Base-by-base conservation (phyloP, 805 yeast genomes). In the Cyberlindnera xishuangbannaensis region DNA sequence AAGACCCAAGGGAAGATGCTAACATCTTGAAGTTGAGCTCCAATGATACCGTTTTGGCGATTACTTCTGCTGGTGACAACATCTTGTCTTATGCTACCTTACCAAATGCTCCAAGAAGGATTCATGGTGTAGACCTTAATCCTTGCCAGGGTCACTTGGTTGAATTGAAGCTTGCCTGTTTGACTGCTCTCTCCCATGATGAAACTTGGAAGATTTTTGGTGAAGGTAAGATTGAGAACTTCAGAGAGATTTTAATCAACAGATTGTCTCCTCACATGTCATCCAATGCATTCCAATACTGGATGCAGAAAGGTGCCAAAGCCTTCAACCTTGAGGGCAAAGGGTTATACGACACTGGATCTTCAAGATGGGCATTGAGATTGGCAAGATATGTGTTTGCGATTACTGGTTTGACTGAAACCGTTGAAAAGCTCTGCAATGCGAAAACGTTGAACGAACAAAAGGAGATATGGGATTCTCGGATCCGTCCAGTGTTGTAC, bases 61-160 rank as follows among this genome's bases (percentile, higher is more conserved):
- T 83, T 36, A 83, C 94, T 5, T 82, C 90, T 27, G 95, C 94
- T 5, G 92, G 92, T 44, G 95, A 83, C 59, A 83, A 84, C 53
- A 65, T 83, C 41, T 65, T 83, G 44, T 69, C 83, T 12, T 83
- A 83, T 54, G 88, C 92, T 5, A 50, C 78, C 7, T 64, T 83
- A 44, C 47, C 83, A 5, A 70, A 72, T 41, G 77, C 90, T 7
- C 95, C 95, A 26, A 72, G 71, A 44, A 64, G 80, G 50, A 80
- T 83, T 40, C 95, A 83, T 52, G 88, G 90, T 33, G 94, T 83
- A 35, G 95, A 83, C 54, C 67, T 83, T 53, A 83, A 83, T 53
- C 95, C 95, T 7, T 71, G 77, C 45, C 95, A 83, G 62, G 81
- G 82, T 40, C 94, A 83, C 54, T 68, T 83, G 39, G 69, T 81